Conservation (phyloP, 2,329 filamentous ascomycete species). For the Aspergillus tubingensis region DNA sequence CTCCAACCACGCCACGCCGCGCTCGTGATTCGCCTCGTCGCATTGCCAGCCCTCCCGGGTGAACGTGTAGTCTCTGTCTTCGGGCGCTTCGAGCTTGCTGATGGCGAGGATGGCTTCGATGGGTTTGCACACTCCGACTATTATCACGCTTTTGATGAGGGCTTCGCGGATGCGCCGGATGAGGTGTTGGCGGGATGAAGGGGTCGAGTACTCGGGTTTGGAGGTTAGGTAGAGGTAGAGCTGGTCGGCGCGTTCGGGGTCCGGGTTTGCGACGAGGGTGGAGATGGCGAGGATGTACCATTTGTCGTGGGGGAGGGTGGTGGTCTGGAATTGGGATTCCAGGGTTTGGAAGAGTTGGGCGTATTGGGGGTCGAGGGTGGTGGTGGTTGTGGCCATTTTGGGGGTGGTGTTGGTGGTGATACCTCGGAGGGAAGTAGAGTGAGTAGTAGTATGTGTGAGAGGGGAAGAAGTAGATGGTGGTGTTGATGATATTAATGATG, state of each 20-base stretch:
- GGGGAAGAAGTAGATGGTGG: neutral
- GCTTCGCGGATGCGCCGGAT: conserved; percentile 54
- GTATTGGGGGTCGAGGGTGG: conserved; percentile 28
- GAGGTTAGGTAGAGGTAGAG: conserved; percentile 60
- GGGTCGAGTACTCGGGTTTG: conserved; percentile 47
- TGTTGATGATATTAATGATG: neutral
- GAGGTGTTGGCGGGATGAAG: conserved; percentile 34
- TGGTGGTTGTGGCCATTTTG: conserved; percentile 14
- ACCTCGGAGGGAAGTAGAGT: neutral
- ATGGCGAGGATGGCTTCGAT: conserved; percentile 63
- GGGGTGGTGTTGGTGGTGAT: conserved; percentile 18
- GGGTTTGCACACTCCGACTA: conserved; percentile 65
- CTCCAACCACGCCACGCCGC: conserved; percentile 58
- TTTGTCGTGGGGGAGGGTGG: conserved; percentile 28
- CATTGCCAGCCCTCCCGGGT: conserved; percentile 62
- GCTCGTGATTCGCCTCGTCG: conserved; percentile 56
- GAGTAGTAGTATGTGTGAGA: neutral
- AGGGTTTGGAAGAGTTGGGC: conserved; percentile 31
- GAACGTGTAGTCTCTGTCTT: conserved; percentile 59
- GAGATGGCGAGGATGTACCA: conserved; percentile 43
- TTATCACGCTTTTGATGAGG: conserved; percentile 59
- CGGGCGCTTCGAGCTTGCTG: conserved; percentile 51
- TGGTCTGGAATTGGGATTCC: conserved; percentile 31
- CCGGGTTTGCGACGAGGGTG: conserved; percentile 52
- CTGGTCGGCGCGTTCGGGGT: conserved; percentile 54